phyloP scores from a whole-genome alignment of 2,329 filamentous ascomycete species.

The Fusarium clavum region DNA sequence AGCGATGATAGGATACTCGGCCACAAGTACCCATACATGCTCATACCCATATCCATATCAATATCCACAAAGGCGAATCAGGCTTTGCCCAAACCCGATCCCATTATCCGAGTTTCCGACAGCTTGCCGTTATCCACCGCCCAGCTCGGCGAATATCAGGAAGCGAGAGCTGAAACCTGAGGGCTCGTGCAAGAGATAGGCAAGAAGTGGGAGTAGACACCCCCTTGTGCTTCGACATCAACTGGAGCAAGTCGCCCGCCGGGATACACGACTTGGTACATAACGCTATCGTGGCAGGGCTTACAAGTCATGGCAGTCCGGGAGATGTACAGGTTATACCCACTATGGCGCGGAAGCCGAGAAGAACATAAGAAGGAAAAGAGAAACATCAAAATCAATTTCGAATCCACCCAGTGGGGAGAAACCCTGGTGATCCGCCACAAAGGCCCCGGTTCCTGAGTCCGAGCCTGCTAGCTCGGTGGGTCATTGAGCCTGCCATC shows the following conservation, averaged over 20 bases:
- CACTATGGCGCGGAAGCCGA: constrained; percentile 2
- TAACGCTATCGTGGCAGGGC: not conserved
- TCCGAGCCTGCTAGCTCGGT: constrained; percentile 20
- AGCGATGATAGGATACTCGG: not conserved
- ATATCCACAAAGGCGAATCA: not conserved
- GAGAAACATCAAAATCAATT: constrained; percentile 1
- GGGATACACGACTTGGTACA: constrained; percentile 14
- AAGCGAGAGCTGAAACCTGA: constrained; percentile 32
- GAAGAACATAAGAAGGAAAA: not conserved
- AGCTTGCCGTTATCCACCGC: constrained; percentile 4
- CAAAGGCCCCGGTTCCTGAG: constrained; percentile 34
- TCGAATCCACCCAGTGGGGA: constrained; percentile 8
- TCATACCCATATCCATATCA: not conserved
- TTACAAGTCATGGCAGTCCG: constrained; percentile 14
- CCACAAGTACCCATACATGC: not conserved
- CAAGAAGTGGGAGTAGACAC: constrained; percentile 4
- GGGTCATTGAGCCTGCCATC: constrained; percentile 23
- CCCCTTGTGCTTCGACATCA: not conserved
- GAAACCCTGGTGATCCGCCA: constrained; percentile 32
- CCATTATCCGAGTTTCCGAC: constrained; percentile 21
- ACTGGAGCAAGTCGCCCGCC: constrained; percentile 8
- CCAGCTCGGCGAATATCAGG: constrained; percentile 7
- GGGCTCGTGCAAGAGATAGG: not conserved
- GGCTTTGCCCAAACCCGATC: constrained; percentile 4
- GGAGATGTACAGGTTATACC: constrained; percentile 1